phyloP scores from a whole-genome alignment of 2,329 filamentous ascomycete genomes.

The Aspergillus hiratsukae region DNA sequence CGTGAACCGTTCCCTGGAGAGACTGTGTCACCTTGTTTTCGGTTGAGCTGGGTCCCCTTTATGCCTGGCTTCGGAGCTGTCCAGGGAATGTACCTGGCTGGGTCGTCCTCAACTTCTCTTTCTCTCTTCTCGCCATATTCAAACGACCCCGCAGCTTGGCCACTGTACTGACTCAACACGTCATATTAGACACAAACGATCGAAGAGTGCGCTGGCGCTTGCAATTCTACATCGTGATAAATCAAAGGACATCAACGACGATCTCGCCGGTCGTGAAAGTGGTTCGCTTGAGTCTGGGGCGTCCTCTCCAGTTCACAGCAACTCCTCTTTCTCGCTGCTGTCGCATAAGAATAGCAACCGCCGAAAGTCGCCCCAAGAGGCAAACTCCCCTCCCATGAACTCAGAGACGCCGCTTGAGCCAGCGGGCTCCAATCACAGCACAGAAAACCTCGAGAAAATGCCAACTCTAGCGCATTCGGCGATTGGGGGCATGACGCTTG shows the following conservation, averaged over 20 bases:
- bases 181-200: conserved; percentile 47
- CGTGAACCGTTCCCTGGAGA: conserved; percentile 14
- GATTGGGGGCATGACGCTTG: conserved; percentile 56
- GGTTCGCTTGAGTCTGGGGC: conserved; percentile 24
- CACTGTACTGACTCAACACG: conserved; percentile 28
- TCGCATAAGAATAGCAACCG: conserved; percentile 29
- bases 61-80: neutral
- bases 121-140: neutral
- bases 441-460: conserved; percentile 28
- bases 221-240: conserved; percentile 52
- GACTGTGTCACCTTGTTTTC: neutral
- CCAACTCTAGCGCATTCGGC: conserved; percentile 30
- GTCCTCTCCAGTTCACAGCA: conserved; percentile 21
- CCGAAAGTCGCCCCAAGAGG: conserved; percentile 25
- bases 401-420: conserved; percentile 25
- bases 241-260: conserved; percentile 39
- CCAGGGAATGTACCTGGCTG: neutral
- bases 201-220: conserved; percentile 51
- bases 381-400: conserved; percentile 16
- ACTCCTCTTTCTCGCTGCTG: conserved; percentile 25
- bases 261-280: conserved; percentile 19
- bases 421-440: conserved; percentile 20
- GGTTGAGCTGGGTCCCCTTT: neutral
- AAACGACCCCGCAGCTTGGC: conserved; percentile 1
- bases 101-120: neutral